Conservation (phyloP, 805 yeast genomes). For the Danielia oregonensis region DNA sequence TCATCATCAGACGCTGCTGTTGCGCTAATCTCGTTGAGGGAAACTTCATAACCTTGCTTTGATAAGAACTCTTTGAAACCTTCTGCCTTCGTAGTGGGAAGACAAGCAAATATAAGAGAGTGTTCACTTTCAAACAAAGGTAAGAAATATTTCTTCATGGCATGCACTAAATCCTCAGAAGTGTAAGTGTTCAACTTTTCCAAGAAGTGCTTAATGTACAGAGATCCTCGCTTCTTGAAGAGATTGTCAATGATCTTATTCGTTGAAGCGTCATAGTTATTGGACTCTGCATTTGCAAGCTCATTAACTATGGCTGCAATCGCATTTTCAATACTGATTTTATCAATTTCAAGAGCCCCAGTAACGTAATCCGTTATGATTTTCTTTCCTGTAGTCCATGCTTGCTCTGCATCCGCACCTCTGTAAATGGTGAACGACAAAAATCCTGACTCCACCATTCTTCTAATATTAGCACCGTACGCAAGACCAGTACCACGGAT, state of each 20-base stretch:
- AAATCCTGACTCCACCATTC: slow-evolving; percentile 62
- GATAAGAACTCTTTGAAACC: slow-evolving; percentile 45
- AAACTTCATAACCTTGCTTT: slow-evolving; percentile 56
- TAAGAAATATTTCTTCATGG: slow-evolving; percentile 55
- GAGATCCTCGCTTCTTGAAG: slow-evolving; percentile 66
- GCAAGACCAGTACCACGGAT: slow-evolving; percentile 94
- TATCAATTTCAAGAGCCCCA: slow-evolving; percentile 55
- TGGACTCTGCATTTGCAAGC: slow-evolving; percentile 66
- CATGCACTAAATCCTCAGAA: slow-evolving; percentile 46
- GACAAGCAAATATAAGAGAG: slow-evolving; percentile 64
- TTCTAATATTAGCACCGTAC: slow-evolving; percentile 68
- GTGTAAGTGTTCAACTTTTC: slow-evolving; percentile 50
- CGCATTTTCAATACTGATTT: slow-evolving; percentile 63
- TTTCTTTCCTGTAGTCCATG: slow-evolving; percentile 57
- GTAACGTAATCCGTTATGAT: slow-evolving; percentile 59
- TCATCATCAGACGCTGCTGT: slow-evolving; percentile 1
- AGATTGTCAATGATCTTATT: slow-evolving; percentile 63
- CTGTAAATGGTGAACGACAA: slow-evolving; percentile 68
- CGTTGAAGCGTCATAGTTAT: slow-evolving; percentile 60
- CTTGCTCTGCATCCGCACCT: slow-evolving; percentile 76
- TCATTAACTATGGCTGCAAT: slow-evolving; percentile 70
- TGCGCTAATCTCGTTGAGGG: slow-evolving; percentile 41
- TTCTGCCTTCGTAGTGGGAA: slow-evolving; percentile 63
- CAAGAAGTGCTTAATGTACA: slow-evolving; percentile 55
- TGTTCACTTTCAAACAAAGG: slow-evolving; percentile 57